Evolutionary conservation across 192 early-diverging fungal genomes (phyloP), one percentile per base, ranked within the genome.

Genomic region (Backusella mclennaniae): DNA sequence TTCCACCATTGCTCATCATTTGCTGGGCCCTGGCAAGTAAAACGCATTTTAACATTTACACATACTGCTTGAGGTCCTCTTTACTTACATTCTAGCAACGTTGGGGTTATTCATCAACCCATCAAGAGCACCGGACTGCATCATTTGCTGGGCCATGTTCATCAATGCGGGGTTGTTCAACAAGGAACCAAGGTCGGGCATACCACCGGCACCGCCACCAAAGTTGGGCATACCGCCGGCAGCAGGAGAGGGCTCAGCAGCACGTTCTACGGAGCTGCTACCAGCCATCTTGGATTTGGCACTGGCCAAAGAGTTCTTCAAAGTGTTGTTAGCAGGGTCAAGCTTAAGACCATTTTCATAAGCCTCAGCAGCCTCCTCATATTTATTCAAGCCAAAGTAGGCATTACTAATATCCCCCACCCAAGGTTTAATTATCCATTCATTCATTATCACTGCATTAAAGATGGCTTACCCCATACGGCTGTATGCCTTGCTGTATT

Each of bases 101-200:
- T 91, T 92, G 9, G 96, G 97, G 87, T 99, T 99, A 83, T 89
- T 94, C 92, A 97, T 91, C 84, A 99, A 89, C 14, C 89, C 80
- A 76, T 91, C 89, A 67, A 95, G 83, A n/a, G 91, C 93, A 72
- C 92, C 93, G 33, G 92, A 92, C 44, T 90, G 88, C 93, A 96
- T 93, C 90, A 99, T 94, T 81, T 91, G 91, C 84, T 87, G 94
- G 73, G 95, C 98, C 96, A 98, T 98, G 79, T 85, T 87, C 96
- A 98, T 98, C 73, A 99, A 86, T 31, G 91, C 92, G 21, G 98
- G 98, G 89, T 99, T 97, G 82, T 82, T 95, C 91, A 97, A 86
- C 85, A 98, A 86, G 66, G 92, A 85, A 35, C 92, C 90, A 15
- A 88, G 84, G 36, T 90, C 93, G 71, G 87, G 89, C 80, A 87